These are phyloP conservation scores for Trichaptum fuscoviolaceum DNA, from an alignment of 768 basidiomycete genomes.

Conservation along the genomic window DNA sequence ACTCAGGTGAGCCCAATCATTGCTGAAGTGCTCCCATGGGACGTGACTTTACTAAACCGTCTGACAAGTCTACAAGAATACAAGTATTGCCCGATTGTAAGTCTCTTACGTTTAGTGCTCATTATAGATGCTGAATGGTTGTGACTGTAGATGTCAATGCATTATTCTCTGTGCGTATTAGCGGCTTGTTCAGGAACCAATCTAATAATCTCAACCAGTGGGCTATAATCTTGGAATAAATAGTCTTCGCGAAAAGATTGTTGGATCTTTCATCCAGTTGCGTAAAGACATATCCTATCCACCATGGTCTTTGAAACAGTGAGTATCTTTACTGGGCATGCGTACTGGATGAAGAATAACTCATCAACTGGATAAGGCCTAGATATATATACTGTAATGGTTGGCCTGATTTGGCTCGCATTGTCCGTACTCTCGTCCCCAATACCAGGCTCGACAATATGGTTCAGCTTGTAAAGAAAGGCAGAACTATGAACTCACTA, in stretches of 20 bases:
- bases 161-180: background rate
- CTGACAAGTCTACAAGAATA: background rate
- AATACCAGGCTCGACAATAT: background rate
- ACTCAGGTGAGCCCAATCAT: background rate
- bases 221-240: background rate
- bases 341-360: conserved; percentile 16
- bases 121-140: background rate
- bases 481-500: conserved; percentile 8
- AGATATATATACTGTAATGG: conserved; percentile 13
- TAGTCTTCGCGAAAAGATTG: background rate
- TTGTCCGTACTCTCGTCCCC: background rate
- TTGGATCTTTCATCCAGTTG: conserved; percentile 6
- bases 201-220: background rate
- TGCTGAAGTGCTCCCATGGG: background rate
- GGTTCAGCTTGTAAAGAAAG: conserved; percentile 4
- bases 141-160: background rate
- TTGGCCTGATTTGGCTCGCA: conserved; percentile 9
- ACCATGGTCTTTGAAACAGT: conserved; percentile 9
- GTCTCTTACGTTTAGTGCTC: background rate
- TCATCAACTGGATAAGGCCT: conserved; percentile 11
- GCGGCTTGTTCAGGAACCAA: background rate
- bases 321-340: conserved; percentile 11
- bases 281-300: background rate
- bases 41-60: background rate
- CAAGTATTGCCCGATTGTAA: background rate